phyloP scores from a whole-genome alignment of 1,284 basidiomycete species.

The Apiotrichum brassicae region DNA sequence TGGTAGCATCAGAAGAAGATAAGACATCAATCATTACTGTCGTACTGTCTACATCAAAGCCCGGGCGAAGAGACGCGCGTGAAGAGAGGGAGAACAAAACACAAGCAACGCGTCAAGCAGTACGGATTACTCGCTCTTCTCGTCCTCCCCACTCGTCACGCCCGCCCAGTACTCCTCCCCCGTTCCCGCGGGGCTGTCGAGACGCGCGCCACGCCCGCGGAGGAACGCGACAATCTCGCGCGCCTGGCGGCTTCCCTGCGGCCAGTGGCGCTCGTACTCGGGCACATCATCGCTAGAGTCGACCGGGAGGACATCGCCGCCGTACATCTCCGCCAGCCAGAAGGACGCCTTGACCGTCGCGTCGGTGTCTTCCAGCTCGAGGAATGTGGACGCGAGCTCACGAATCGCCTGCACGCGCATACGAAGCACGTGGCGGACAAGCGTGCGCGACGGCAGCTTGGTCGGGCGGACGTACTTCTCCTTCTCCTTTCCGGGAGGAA shows the following conservation, averaged over 20 bases:
- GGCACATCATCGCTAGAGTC: conserved; percentile 20
- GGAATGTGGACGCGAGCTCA: conserved; percentile 63
- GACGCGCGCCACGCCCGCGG: conserved; percentile 36
- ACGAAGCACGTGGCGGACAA: conserved; percentile 77
- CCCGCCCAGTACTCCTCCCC: conserved; percentile 30
- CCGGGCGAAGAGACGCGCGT: no score
- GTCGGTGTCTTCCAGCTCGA: conserved; percentile 54
- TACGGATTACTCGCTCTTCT: conserved; percentile 5
- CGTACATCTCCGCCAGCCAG: conserved; percentile 42
- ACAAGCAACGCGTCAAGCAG: not conserved
- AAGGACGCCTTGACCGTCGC: conserved; percentile 32
- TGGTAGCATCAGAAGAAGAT: no score
- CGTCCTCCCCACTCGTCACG: conserved; percentile 7
- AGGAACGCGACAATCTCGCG: conserved; percentile 43
- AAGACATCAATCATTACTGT: no score
- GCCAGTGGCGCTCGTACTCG: conserved; percentile 31
- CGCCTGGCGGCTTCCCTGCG: conserved; percentile 31
- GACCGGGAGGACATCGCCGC: conserved; percentile 27
- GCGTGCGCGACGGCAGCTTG: conserved; percentile 65
- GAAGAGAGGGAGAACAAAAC: no score
- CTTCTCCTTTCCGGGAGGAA: conserved; percentile 26
- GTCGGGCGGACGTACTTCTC: conserved; percentile 38
- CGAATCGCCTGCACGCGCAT: conserved; percentile 70
- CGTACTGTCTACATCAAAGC: no score
- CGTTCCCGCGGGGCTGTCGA: conserved; percentile 16